Evolutionary conservation across 1,284 basidiomycete species (phyloP), one percentile per base, ranked within the genome.

Genomic region (Ganoderma sp.): DNA sequence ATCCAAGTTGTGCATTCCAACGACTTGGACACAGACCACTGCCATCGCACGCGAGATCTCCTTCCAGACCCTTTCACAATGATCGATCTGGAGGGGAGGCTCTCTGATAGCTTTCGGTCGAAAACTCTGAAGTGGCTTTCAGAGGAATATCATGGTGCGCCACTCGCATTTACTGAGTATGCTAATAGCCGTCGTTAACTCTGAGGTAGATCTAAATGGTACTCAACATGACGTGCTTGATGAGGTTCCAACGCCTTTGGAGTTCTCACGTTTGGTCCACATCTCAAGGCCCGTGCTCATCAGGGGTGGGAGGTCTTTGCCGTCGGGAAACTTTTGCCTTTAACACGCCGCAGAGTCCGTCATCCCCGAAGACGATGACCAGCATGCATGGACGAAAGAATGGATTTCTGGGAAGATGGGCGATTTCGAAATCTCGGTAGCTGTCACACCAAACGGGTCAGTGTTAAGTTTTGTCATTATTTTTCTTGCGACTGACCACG

Each of bases 401-500:
- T 93, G 92, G 77, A 84, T 95, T 9, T 73, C 80, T 2, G 71
- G 82, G 9, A 79, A 79, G 60, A 87, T 93, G 84, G 88, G 84
- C 1, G 81, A 87, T 19, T 78, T 77, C 50, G 67, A 74, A 43
- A 83, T 97, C 28, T 90, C 90, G 1, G 88, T 97, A 37, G 93
- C 95, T 0, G 85, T 92, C 34, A 96, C 95, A 1, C 94, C 95
- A 0, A 86, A 93, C 71, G 95, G 95, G 94, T 94, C 74, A 73
- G 84, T 67, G 28, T 43, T 56, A 42, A 34, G 7, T 34, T 5
- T 25, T 56, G 9, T 32, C 39, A 7, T n/a, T 10, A 17, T 17
- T 39, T 39, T 19, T 2, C 3, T 28, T 32, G 32, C 14, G 1
- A n/a, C 34, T 39, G 25, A 57, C 25, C 37, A 28, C 9, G 17